A percentile compares a stretch with the other conserved stretches of the same genome.
Evolutionary conservation across 176 grass and related monocot species (phyloP).

Genomic region (Lolium rigidum): DNA sequence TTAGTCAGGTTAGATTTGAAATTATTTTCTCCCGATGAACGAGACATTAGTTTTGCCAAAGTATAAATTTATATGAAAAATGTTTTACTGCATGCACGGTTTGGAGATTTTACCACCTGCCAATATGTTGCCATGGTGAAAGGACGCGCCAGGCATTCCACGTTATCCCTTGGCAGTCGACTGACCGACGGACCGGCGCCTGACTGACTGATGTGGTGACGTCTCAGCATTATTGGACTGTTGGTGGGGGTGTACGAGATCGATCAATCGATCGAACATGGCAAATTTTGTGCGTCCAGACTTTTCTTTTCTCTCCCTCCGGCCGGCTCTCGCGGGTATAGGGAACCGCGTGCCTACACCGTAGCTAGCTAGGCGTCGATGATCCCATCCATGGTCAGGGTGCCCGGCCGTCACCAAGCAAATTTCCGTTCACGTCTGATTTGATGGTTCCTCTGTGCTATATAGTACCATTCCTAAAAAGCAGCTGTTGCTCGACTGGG

Average conservation of each 20-base stretch:
- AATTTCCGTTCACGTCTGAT: neutral
- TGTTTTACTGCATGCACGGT: neutral
- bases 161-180: neutral
- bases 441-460: neutral
- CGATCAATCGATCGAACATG: slow-evolving; percentile 3
- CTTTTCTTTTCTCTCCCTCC: neutral
- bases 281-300: neutral
- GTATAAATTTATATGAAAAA: too few relatives aligned
- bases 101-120: slow-evolving; percentile 9
- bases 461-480: neutral
- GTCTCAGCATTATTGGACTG: neutral
- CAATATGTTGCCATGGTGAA: neutral
- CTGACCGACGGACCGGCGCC: neutral
- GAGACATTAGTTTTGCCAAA: too few relatives aligned
- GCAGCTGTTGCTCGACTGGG: neutral
- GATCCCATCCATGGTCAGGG: neutral
- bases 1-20: too few relatives aligned
- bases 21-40: too few relatives aligned
- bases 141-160: slow-evolving; percentile 7
- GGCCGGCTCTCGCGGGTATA: neutral
- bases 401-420: neutral
- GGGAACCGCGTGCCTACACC: neutral
- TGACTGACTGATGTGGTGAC: neutral
- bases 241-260: neutral
- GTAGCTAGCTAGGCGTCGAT: neutral